A percentile compares a stretch with the other conserved stretches of the same genome.
phyloP scores from a whole-genome alignment of 2,329 filamentous ascomycete species.

The Aspergillus sp. region DNA sequence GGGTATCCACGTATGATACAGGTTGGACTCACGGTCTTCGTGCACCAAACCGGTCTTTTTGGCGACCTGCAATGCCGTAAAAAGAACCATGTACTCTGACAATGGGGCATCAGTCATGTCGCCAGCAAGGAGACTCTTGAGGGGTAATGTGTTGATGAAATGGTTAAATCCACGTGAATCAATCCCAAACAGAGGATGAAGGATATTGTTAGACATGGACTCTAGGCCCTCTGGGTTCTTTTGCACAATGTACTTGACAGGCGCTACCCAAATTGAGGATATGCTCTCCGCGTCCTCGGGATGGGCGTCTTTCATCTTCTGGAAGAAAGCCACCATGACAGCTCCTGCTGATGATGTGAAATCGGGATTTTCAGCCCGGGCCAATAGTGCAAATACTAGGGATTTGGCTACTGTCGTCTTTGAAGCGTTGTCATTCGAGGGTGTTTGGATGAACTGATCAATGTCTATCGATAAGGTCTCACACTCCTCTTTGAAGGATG shows the following conservation, averaged over 20 bases:
- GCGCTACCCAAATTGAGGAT: constrained; percentile 30
- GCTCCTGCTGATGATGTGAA: constrained; percentile 24
- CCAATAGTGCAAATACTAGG: constrained; percentile 27
- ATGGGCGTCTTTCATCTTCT: constrained; percentile 19
- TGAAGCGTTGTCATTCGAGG: constrained; percentile 9
- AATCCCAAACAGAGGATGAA: constrained; percentile 30
- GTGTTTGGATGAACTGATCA: constrained; percentile 10
- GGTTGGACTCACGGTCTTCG: constrained; percentile 52
- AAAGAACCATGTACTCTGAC: constrained; percentile 54
- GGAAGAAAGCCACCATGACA: constrained; percentile 22
- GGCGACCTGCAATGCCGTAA: constrained; percentile 65
- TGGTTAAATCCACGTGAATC: constrained; percentile 28
- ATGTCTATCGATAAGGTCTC: constrained; percentile 23
- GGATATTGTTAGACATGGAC: constrained; percentile 29
- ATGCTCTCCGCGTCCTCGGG: constrained; percentile 9
- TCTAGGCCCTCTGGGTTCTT: constrained; percentile 32
- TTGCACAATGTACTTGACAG: constrained; percentile 32
- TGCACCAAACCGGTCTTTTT: constrained; percentile 67
- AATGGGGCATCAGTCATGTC: constrained; percentile 46
- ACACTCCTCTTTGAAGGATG: constrained; percentile 28
- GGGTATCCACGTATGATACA: constrained; percentile 2
- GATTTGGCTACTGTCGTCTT: constrained; percentile 21
- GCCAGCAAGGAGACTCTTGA: constrained; percentile 44
- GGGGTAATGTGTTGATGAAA: constrained; percentile 58
- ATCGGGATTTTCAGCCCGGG: constrained; percentile 25